Evolutionary conservation across 2,329 filamentous ascomycete genomes (phyloP).

Genomic region (Colletotrichum shisoi): DNA sequence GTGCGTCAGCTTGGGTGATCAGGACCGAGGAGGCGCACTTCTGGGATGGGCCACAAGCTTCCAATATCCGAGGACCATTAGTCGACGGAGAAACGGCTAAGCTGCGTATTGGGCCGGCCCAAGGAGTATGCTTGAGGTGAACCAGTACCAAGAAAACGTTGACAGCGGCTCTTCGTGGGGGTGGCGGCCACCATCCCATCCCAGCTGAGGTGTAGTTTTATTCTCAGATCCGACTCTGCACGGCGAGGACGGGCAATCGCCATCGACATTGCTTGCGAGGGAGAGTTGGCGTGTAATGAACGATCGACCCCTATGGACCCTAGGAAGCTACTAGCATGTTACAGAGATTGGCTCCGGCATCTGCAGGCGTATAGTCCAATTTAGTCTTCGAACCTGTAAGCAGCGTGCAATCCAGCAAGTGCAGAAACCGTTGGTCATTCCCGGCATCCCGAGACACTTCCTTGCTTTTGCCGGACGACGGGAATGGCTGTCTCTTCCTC

Average conservation of each 20-base stretch:
- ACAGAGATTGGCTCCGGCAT: slow-evolving; percentile 4
- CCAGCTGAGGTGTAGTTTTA: neutral
- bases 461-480: neutral
- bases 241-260: neutral
- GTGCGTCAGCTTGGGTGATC: no score
- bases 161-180: neutral
- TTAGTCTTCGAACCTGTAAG: neutral
- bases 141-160: neutral
- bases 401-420: neutral
- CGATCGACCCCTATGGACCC: neutral
- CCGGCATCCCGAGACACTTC: neutral
- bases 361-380: neutral
- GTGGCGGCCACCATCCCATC: neutral
- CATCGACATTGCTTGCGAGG: neutral
- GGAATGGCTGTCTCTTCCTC: neutral
- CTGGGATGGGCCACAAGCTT: neutral
- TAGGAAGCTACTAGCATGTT: neutral
- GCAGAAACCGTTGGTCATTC: neutral
- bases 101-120: neutral
- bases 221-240: neutral
- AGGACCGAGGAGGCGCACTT: neutral
- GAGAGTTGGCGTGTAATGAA: neutral
- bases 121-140: neutral
- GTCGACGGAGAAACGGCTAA: neutral
- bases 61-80: neutral